Conservation (phyloP, 441 rosid species). For the Geranium incanum region DNA sequence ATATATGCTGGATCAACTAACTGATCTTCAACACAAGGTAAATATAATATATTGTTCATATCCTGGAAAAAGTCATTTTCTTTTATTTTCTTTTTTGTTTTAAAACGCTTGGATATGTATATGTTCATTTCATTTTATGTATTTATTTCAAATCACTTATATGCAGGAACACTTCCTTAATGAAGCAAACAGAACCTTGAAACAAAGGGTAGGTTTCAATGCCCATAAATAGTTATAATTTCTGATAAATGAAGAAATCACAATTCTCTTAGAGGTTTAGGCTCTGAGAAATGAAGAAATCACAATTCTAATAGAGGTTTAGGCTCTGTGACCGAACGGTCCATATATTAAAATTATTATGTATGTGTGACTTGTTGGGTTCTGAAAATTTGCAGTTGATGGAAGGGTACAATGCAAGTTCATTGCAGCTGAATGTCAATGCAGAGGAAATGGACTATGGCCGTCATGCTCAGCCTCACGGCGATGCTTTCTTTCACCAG, state of each 20-base stretch:
- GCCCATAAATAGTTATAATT: too few relatives aligned
- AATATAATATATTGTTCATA: not conserved
- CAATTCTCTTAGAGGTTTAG: too few relatives aligned
- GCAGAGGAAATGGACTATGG: constrained; percentile 53
- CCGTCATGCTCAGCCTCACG: constrained; percentile 47
- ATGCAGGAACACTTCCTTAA: constrained; percentile 67
- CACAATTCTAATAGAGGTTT: too few relatives aligned
- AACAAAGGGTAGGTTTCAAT: constrained; percentile 56
- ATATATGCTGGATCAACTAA: constrained; percentile 86
- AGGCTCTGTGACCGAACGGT: too few relatives aligned
- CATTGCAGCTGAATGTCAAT: constrained; percentile 57
- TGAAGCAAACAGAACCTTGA: constrained; percentile 70
- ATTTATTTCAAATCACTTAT: too few relatives aligned
- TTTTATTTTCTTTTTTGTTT: not conserved
- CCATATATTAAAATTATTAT: too few relatives aligned
- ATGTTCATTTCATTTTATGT: not conserved
- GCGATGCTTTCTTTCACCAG: constrained; percentile 74
- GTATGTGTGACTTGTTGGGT: too few relatives aligned
- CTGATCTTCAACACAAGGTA: constrained; percentile 90
- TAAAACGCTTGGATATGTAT: not conserved
- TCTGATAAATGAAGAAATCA: too few relatives aligned
- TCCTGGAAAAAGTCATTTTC: not conserved
- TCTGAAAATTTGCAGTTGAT: constrained; percentile 38
- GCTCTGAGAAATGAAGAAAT: too few relatives aligned
- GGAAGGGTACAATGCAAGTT: constrained; percentile 73